phyloP scores from a whole-genome alignment of 768 basidiomycete genomes.

The Russula brevipes region DNA sequence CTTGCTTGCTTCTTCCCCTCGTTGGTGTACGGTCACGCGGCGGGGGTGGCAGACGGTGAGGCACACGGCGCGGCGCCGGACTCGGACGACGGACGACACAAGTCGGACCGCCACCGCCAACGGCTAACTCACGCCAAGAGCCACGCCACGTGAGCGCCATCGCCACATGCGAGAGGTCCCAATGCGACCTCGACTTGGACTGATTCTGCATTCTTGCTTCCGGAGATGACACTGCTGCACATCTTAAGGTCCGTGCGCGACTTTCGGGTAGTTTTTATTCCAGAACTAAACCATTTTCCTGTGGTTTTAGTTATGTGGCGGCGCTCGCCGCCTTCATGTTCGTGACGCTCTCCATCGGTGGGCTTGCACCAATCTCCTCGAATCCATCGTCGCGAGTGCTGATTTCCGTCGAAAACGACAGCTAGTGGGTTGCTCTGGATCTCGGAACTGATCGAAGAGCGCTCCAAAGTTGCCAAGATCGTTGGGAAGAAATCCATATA shows the following conservation, averaged over 20 bases:
- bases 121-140: too few species aligned
- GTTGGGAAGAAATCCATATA: constrained; percentile 84
- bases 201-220: background rate
- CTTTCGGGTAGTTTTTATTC: constrained; percentile 13
- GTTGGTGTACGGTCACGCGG: too few species aligned
- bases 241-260: constrained; percentile 49
- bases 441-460: constrained; percentile 94
- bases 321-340: constrained; percentile 77
- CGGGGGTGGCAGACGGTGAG: too few species aligned
- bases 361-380: constrained; percentile 21
- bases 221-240: constrained; percentile 50
- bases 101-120: too few species aligned
- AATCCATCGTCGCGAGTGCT: background rate
- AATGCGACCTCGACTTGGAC: background rate
- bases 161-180: too few species aligned
- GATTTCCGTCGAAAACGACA: constrained; percentile 32
- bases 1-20: too few species aligned
- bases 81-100: too few species aligned
- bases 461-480: constrained; percentile 73
- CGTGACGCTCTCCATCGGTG: constrained; percentile 87
- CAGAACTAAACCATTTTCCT: background rate
- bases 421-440: constrained; percentile 92
- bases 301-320: constrained; percentile 58
- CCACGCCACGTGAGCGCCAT: too few species aligned
- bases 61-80: too few species aligned